Conservation (phyloP, 768 basidiomycete species). For the Russula vinacea region DNA sequence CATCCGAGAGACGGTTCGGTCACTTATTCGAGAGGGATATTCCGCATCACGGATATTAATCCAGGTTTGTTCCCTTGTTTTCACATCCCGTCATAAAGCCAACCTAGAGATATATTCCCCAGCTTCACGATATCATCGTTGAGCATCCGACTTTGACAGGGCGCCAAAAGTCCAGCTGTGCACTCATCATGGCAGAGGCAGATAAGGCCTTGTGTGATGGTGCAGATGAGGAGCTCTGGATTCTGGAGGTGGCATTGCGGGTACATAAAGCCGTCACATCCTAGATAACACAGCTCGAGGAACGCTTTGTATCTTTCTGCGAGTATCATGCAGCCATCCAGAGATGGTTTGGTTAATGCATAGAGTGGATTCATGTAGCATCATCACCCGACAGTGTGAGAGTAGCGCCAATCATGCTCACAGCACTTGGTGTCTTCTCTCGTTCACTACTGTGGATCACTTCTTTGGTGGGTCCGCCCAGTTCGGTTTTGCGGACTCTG, state of each 20-base stretch:
- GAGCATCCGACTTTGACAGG: slow-evolving; percentile 78
- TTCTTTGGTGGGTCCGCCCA: slow-evolving; percentile 35
- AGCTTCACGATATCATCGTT: slow-evolving; percentile 91
- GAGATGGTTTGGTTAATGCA: neutral
- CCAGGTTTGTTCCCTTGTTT: slow-evolving; percentile 56
- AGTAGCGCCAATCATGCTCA: neutral
- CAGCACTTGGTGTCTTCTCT: neutral
- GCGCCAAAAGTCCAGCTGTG: slow-evolving; percentile 75
- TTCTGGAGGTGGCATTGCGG: slow-evolving; percentile 80
- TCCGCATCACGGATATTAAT: slow-evolving; percentile 84
- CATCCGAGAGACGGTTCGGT: slow-evolving; percentile 70
- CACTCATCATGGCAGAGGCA: slow-evolving; percentile 85
- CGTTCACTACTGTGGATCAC: neutral
- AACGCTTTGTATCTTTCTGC: slow-evolving; percentile 7
- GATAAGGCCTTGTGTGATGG: slow-evolving; percentile 97
- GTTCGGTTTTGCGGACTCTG: slow-evolving; percentile 39
- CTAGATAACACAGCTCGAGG: slow-evolving; percentile 7
- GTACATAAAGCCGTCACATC: slow-evolving; percentile 59
- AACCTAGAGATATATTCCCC: slow-evolving; percentile 21
- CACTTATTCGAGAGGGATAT: slow-evolving; percentile 83
- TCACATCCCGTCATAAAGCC: slow-evolving; percentile 34
- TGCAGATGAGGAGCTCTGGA: slow-evolving; percentile 95
- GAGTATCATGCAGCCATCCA: neutral
- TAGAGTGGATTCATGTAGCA: neutral
- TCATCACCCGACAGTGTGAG: neutral